A percentile compares a stretch with the other conserved stretches of the same genome.
Evolutionary conservation across 768 basidiomycete species (phyloP).

Genomic region (Tulasnella calospora): DNA sequence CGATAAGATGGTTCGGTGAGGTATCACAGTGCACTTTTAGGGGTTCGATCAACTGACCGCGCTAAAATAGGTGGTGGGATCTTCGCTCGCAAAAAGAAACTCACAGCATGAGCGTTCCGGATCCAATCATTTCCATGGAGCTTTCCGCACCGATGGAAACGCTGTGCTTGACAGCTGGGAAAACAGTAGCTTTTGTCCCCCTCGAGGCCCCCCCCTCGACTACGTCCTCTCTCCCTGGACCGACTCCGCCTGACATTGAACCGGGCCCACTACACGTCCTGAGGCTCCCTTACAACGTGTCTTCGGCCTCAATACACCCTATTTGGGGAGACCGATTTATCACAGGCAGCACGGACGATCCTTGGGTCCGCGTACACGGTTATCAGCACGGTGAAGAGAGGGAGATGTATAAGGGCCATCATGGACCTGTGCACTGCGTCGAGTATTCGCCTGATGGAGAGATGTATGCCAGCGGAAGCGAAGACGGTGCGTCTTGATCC

Average conservation of each 20-base stretch:
- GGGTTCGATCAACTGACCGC: neutral
- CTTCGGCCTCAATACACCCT: constrained; percentile 93
- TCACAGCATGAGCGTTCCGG: constrained; percentile 64
- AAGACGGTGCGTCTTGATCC: constrained; percentile 40
- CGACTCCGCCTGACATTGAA: constrained; percentile 31
- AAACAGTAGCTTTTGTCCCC: constrained; percentile 87
- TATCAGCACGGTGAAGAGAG: constrained; percentile 78
- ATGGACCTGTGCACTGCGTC: constrained; percentile 93
- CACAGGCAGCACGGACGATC: constrained; percentile 82
- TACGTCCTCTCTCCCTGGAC: neutral
- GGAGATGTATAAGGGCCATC: constrained; percentile 92
- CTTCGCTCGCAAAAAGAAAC: constrained; percentile 69
- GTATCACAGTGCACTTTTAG: neutral
- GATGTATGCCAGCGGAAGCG: constrained; percentile 94
- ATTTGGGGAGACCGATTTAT: constrained; percentile 84
- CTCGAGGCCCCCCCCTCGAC: constrained; percentile 36
- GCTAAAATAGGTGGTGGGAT: constrained; percentile 84
- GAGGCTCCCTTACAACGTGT: constrained; percentile 77
- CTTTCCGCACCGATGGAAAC: constrained; percentile 74
- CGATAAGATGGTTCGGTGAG: constrained; percentile 84
- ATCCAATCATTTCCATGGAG: constrained; percentile 91
- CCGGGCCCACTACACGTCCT: constrained; percentile 64
- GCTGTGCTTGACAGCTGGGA: constrained; percentile 85
- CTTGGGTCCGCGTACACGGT: constrained; percentile 94
- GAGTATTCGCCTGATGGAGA: constrained; percentile 95